Percentiles rank a stretch among this genome's conserved stretches.
Evolutionary conservation across 2,329 filamentous ascomycete genomes (phyloP).

Genomic region (Capronia epimyces): DNA sequence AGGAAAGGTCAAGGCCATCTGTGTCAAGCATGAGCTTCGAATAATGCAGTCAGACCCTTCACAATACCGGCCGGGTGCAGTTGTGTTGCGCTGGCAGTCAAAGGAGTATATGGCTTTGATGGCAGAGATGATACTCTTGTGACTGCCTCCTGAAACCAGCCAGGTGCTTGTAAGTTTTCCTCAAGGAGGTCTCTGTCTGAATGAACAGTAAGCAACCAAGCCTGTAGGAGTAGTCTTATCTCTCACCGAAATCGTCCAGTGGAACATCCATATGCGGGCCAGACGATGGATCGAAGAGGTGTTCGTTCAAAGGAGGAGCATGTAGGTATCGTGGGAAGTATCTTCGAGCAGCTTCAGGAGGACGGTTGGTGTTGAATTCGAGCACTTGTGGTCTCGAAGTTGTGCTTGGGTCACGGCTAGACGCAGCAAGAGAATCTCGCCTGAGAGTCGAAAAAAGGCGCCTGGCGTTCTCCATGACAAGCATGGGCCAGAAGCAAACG

Average conservation of each 20-base stretch:
- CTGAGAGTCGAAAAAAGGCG: slow-evolving; percentile 3
- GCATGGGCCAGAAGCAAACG: neutral
- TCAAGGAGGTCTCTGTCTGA: slow-evolving; percentile 21
- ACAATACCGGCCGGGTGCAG: slow-evolving; percentile 3
- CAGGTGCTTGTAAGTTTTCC: slow-evolving; percentile 2
- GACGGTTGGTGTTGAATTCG: neutral
- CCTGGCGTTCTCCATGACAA: slow-evolving; percentile 15
- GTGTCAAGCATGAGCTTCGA: slow-evolving; percentile 3
- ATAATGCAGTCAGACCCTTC: neutral
- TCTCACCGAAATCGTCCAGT: slow-evolving; percentile 26
- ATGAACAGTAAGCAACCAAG: slow-evolving; percentile 3
- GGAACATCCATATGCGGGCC: slow-evolving; percentile 8
- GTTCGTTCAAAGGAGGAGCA: neutral
- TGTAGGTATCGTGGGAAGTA: neutral
- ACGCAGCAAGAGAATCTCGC: neutral
- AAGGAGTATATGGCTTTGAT: slow-evolving; percentile 3
- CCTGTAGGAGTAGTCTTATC: neutral
- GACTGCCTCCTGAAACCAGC: neutral
- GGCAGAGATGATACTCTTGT: slow-evolving; percentile 7
- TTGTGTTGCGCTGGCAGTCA: neutral
- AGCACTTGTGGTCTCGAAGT: neutral
- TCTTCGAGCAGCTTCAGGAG: neutral
- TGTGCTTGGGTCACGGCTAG: slow-evolving; percentile 3
- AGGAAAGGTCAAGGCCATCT: slow-evolving; percentile 9
- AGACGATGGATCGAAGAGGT: slow-evolving; percentile 1